phyloP scores from a whole-genome alignment of 768 basidiomycete species.

The Tricholoma sp. region DNA sequence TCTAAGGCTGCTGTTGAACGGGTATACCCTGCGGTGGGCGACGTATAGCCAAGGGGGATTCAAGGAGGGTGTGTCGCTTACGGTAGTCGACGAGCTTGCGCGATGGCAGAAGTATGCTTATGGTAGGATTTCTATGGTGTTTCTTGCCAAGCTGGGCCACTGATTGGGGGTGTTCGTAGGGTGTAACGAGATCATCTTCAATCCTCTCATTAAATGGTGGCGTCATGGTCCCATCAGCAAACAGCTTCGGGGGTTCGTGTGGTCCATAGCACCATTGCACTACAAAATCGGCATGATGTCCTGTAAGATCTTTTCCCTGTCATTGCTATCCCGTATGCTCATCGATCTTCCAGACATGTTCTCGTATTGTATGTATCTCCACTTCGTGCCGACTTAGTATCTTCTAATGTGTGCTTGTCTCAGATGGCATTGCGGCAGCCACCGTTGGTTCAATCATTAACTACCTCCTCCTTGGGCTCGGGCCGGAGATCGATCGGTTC shows the following conservation, averaged over 20 bases:
- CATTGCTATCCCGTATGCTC: not conserved
- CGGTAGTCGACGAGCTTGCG: constrained; percentile 84
- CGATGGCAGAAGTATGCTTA: constrained; percentile 81
- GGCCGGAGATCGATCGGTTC: constrained; percentile 61
- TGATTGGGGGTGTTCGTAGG: constrained; percentile 24
- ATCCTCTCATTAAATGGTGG: constrained; percentile 78
- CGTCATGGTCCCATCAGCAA: constrained; percentile 71
- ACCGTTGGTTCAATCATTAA: constrained; percentile 64
- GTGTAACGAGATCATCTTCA: constrained; percentile 79
- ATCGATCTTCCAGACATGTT: constrained; percentile 34
- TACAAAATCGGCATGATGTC: constrained; percentile 82
- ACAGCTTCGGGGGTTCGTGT: constrained; percentile 68
- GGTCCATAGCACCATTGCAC: constrained; percentile 71
- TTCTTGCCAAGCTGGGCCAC: not conserved
- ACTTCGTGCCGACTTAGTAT: constrained; percentile 9
- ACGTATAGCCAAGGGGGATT: constrained; percentile 82
- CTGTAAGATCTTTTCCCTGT: constrained; percentile 33
- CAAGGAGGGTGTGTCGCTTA: constrained; percentile 86
- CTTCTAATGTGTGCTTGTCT: not conserved
- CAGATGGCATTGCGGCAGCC: constrained; percentile 65
- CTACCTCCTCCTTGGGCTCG: constrained; percentile 71
- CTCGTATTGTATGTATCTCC: constrained; percentile 33
- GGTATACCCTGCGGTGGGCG: constrained; percentile 76
- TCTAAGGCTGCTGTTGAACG: constrained; percentile 59
- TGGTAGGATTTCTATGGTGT: constrained; percentile 24